These are phyloP conservation scores for Scopulariopsis brevicaulis DNA, from an alignment of 2,329 filamentous ascomycete species.

Conservation along the genomic window DNA sequence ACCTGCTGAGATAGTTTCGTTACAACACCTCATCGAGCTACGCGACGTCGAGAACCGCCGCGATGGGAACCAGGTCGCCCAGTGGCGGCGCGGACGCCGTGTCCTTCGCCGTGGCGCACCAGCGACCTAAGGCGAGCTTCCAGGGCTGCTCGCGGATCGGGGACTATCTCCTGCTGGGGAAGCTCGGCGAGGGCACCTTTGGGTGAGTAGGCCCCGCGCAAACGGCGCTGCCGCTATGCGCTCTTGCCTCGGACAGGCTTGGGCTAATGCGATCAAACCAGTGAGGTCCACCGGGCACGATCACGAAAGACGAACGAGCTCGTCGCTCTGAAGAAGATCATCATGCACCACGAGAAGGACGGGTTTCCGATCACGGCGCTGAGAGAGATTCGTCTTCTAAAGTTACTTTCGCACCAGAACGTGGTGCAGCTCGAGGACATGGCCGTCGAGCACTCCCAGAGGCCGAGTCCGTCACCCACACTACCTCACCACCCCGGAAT, in stretches of 20 bases:
- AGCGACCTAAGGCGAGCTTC: conserved; percentile 51
- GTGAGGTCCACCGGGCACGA: conserved; percentile 83
- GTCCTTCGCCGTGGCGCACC: conserved; percentile 43
- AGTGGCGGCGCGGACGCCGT: not conserved
- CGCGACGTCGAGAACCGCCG: not conserved
- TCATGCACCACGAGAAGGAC: conserved; percentile 99
- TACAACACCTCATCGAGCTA: not conserved
- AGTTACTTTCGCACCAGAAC: conserved; percentile 86
- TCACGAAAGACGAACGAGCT: conserved; percentile 63
- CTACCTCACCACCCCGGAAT: not conserved
- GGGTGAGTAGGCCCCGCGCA: conserved; percentile 43
- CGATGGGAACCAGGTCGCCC: conserved; percentile 2
- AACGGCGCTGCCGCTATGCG: not conserved
- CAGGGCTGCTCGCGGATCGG: conserved; percentile 73
- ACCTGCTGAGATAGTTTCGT: not conserved
- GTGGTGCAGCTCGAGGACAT: conserved; percentile 85
- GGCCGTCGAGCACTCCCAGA: conserved; percentile 71
- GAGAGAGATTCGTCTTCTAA: conserved; percentile 93
- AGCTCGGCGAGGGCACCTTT: conserved; percentile 92
- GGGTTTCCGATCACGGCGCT: conserved; percentile 98
- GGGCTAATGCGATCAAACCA: conserved; percentile 16
- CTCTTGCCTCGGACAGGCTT: conserved; percentile 3
- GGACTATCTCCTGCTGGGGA: conserved; percentile 69
- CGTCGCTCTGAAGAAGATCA: conserved; percentile 93
- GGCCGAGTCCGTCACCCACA: conserved; percentile 37